Conservation (phyloP, 2,329 filamentous ascomycete species). For the Dendryphion nanum region DNA sequence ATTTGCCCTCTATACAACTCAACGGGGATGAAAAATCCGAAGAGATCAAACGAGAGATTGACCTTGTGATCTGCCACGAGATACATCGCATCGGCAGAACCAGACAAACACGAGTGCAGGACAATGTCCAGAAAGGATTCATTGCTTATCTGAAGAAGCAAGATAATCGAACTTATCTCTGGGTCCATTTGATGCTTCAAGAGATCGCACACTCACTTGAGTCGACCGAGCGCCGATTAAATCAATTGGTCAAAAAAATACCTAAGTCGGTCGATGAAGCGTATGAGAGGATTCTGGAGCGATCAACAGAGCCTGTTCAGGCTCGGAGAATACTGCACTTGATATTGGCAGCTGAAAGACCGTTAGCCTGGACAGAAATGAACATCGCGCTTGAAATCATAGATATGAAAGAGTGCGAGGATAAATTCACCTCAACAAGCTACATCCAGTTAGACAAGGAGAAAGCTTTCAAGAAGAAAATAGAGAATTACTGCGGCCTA, state of each 20-base stretch:
- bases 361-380: conserved; percentile 23
- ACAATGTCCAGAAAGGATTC: conserved; percentile 1
- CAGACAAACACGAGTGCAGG: conserved; percentile 11
- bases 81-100: no score
- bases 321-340: conserved; percentile 17
- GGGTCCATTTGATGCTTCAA: conserved; percentile 22
- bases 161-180: conserved; percentile 28
- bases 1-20: conserved; percentile 4
- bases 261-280: conserved; percentile 22
- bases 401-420: no score
- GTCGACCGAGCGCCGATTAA: conserved; percentile 10
- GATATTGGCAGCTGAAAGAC: conserved; percentile 21
- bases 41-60: conserved; percentile 31
- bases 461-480: conserved; percentile 1
- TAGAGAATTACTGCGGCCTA: conserved; percentile 18
- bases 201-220: conserved; percentile 4
- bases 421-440: no score
- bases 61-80: conserved; percentile 32
- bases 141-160: conserved; percentile 13
- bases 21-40: conserved; percentile 23
- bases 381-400: conserved; percentile 15
- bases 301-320: conserved; percentile 2
- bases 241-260: conserved; percentile 11
- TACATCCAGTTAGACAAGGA: conserved; percentile 5
- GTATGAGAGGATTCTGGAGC: conserved; percentile 24